Base-by-base conservation (phyloP, 495 filamentous ascomycete genomes). In the Annulohypoxylon maeteangense region DNA sequence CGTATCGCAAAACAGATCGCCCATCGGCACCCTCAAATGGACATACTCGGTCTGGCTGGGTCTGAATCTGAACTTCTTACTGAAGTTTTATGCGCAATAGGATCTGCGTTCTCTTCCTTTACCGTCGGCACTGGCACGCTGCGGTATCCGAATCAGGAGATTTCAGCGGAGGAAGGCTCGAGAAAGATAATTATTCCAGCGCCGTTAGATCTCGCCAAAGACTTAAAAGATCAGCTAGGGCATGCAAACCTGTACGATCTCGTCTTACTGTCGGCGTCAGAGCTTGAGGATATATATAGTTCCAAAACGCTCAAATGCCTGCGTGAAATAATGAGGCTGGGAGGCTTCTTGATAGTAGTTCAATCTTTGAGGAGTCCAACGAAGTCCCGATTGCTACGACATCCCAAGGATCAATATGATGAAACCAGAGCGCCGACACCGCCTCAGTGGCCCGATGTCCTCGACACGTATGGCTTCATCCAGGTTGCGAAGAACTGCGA, bases 11-110 rank as follows among this genome's bases (percentile, higher is more conserved):
- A 67, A 40, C 82, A 85, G 65, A 80, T 84, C 14, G 68, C 71
- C 0, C 82, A 85, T 76, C 76, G 78, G 36, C 81, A 81, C 29
- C 76, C 82, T 6, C 68, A 62, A 7, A 82, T 83, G 80, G 76
- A 79, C n/a, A 78, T 85, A 29, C 75, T 85, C 8, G 76, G 72
- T 0, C 45, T 84, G 7, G 74, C 75, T 4, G 78, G 75, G 25
- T 58, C 71, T 1, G 74, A 77, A 6, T 8, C 73, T 18, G 73
- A 71, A 6, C 48, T 83, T 34, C 70, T 76, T 4, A 70, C 67
- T 31, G 73, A 78, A 47, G 60, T 82, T 11, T 45, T 83, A 3
- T 51, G 50, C 1, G 80, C 78, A 8, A 55, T 84, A 18, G 72
- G 74, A 7, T 61, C 72, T 1, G 68, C 81, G 2, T 83, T 82